A percentile compares a stretch with the other conserved stretches of the same genome.
Conservation (phyloP, 2,329 filamentous ascomycete species). For the Fusarium dlaminii region DNA sequence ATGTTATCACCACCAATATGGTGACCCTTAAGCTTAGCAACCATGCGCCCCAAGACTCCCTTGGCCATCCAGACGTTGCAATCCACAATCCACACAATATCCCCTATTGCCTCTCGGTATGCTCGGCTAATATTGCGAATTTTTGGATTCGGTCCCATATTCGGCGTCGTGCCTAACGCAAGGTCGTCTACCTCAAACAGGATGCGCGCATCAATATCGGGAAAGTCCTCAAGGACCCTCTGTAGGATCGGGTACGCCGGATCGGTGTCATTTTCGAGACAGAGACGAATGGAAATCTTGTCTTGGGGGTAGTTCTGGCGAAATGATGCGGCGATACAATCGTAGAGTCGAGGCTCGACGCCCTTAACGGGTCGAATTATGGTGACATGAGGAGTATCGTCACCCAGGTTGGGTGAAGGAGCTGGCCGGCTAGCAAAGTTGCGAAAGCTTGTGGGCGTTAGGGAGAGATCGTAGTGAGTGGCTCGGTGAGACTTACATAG, state of each 20-base stretch:
- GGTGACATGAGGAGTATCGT: slow-evolving; percentile 80
- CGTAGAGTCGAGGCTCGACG: slow-evolving; percentile 87
- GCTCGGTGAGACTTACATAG: slow-evolving; percentile 57
- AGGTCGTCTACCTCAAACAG: slow-evolving; percentile 86
- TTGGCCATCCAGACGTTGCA: slow-evolving; percentile 93
- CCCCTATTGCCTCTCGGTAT: slow-evolving; percentile 86
- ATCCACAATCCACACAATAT: slow-evolving; percentile 94
- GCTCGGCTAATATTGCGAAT: slow-evolving; percentile 95
- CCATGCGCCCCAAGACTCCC: slow-evolving; percentile 85
- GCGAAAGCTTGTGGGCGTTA: slow-evolving; percentile 54
- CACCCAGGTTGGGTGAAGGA: slow-evolving; percentile 58
- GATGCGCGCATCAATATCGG: slow-evolving; percentile 74
- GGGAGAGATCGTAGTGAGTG: neutral
- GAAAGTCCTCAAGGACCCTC: slow-evolving; percentile 77
- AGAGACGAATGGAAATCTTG: slow-evolving; percentile 83
- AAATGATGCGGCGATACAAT: slow-evolving; percentile 89
- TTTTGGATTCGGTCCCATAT: slow-evolving; percentile 95
- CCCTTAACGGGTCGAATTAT: slow-evolving; percentile 94
- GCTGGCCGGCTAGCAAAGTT: slow-evolving; percentile 61
- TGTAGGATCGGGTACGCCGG: slow-evolving; percentile 80
- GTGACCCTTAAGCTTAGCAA: slow-evolving; percentile 83
- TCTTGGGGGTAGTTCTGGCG: slow-evolving; percentile 80
- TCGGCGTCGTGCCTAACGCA: slow-evolving; percentile 64
- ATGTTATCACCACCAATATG: slow-evolving; percentile 56
- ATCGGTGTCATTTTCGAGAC: slow-evolving; percentile 78